phyloP scores from a whole-genome alignment of 192 early-diverging fungal species.

The Backusella luteola region DNA sequence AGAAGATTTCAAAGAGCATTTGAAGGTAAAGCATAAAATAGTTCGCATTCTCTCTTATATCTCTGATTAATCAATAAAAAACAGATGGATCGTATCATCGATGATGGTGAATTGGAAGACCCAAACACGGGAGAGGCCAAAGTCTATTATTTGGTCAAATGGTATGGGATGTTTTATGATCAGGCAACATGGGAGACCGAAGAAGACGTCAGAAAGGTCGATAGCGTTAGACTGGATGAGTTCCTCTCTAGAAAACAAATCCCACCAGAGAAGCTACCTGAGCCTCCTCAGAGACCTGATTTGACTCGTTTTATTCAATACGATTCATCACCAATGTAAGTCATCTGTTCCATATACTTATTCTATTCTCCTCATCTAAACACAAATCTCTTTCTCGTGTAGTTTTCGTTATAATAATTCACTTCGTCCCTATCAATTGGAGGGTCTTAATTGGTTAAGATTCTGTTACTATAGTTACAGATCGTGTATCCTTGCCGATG shows the following conservation, averaged over 20 bases:
- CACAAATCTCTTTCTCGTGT: neutral
- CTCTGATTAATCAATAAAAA: neutral
- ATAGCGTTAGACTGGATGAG: slow-evolving; percentile 61
- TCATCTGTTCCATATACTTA: neutral
- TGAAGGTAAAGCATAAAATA: slow-evolving; percentile 42
- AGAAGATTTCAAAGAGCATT: slow-evolving; percentile 64
- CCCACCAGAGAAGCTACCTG: slow-evolving; percentile 45
- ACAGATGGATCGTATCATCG: slow-evolving; percentile 78
- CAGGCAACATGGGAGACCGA: slow-evolving; percentile 70
- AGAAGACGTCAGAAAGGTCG: slow-evolving; percentile 45
- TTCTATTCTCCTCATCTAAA: slow-evolving; percentile 10
- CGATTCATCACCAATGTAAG: slow-evolving; percentile 55
- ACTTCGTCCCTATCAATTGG: slow-evolving; percentile 75
- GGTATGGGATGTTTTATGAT: slow-evolving; percentile 72
- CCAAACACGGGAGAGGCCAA: slow-evolving; percentile 39
- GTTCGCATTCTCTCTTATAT: neutral
- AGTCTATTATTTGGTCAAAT: slow-evolving; percentile 73
- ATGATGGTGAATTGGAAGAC: slow-evolving; percentile 72
- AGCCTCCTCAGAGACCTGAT: slow-evolving; percentile 43
- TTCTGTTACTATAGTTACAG: slow-evolving; percentile 76
- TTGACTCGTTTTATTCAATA: slow-evolving; percentile 54
- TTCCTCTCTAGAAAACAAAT: slow-evolving; percentile 61
- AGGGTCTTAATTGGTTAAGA: slow-evolving; percentile 82
- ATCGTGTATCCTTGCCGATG: slow-evolving; percentile 90
- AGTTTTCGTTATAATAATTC: slow-evolving; percentile 69